Conservation (phyloP, 1,139 yeast species). For the Yamadazyma triangularis region DNA sequence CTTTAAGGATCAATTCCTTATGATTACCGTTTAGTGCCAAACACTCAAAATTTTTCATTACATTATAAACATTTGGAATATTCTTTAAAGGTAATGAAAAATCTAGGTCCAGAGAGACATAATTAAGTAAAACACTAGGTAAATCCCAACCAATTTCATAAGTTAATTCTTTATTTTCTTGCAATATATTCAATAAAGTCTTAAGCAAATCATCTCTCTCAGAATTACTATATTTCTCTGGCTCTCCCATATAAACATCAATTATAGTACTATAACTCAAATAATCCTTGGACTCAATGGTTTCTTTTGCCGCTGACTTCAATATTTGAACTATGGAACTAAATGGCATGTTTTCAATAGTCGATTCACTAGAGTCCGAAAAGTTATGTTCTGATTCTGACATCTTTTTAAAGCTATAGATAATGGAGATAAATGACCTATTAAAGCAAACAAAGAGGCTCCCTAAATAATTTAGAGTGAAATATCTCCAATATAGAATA, state of each 20-base stretch:
- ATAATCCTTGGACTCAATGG: slow-evolving; percentile 49
- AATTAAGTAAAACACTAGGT: slow-evolving; percentile 56
- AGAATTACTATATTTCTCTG: slow-evolving; percentile 37
- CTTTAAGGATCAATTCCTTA: slow-evolving; percentile 68
- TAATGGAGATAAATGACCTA: too few relatives aligned
- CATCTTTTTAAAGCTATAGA: slow-evolving; percentile 13
- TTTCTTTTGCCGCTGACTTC: slow-evolving; percentile 33
- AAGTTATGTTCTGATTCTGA: slow-evolving; percentile 17
- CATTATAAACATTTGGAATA: slow-evolving; percentile 31
- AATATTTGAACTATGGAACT: slow-evolving; percentile 26
- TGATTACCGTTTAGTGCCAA: slow-evolving; percentile 69
- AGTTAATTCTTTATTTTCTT: slow-evolving; percentile 43
- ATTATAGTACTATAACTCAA: slow-evolving; percentile 69
- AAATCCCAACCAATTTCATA: slow-evolving; percentile 86
- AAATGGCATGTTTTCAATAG: slow-evolving; percentile 23
- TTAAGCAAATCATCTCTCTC: slow-evolving; percentile 47
- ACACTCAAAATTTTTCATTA: slow-evolving; percentile 51
- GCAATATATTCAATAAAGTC: slow-evolving; percentile 29
- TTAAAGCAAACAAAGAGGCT: too few relatives aligned
- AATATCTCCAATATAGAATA: too few relatives aligned
- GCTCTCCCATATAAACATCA: slow-evolving; percentile 55
- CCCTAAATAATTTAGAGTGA: too few relatives aligned
- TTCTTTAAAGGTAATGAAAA: slow-evolving; percentile 19
- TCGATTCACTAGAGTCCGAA: slow-evolving; percentile 18
- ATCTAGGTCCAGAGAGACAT: slow-evolving; percentile 27